Evolutionary conservation across 192 early-diverging fungal genomes (phyloP), one percentile per base, ranked within the genome.

Genomic region (Chytriomyces hyalinus): DNA sequence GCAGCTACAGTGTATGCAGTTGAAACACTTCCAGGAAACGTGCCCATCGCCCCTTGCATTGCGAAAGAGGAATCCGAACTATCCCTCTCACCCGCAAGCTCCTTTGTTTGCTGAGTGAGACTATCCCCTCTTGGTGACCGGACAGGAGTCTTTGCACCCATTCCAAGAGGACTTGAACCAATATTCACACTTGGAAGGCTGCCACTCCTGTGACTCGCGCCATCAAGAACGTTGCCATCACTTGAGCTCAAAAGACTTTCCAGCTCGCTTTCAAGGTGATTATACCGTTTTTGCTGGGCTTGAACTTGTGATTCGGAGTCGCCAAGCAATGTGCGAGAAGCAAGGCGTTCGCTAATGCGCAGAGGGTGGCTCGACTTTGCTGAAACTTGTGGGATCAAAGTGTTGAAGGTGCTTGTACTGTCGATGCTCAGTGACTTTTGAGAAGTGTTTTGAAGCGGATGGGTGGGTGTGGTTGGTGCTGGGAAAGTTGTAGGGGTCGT

Each of bases 321-420:
- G 1, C 36, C 36, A 4, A 36, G 36, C 36, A 36, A 36, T 36
- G 36, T 36, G 36, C 53, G 53, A 20, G 53, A n/a, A n/a, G 53
- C 53, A 51, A 71, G 69, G 24, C 69, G 69, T 20, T 71, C 69
- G 69, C 49, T 59, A 22, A 71, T 71, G 24, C 69, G 69, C 20
- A 71, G 28, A 8, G 50, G 69, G 20, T 13, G 53, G 13, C 53
- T 20, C 53, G 49, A n/a, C 9, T 10, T 49, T 11, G 67, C 13
- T 68, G 67, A 15, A 26, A 15, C 48, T 50, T 15, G 15, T 9
- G 69, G 22, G 10, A 43, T 26, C 49, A 36, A 13, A 8, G 46
- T 13, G 43, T n/a, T 36, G 17, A 13, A 13, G 63, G 15, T 43
- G 63, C 63, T 68, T 17, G n/a, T 71, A 51, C 11, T 71, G n/a